phyloP scores from a whole-genome alignment of 306 rosid species.

The Vigna mungo region DNA sequence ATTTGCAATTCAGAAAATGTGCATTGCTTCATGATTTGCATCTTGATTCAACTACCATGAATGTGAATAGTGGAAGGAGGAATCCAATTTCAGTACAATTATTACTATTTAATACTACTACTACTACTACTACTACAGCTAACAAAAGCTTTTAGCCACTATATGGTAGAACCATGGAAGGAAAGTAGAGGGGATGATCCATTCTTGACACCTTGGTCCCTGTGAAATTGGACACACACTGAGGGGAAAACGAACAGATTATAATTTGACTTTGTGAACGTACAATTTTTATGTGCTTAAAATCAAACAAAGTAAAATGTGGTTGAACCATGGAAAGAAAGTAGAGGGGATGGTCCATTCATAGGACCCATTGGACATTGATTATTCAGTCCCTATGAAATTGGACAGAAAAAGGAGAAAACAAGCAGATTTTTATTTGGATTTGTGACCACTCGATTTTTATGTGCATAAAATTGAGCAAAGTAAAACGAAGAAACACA shows the following conservation, averaged over 20 bases:
- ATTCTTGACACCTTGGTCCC: neutral
- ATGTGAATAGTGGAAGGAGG: conserved; percentile 14
- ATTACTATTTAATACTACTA: neutral
- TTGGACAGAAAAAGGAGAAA: neutral
- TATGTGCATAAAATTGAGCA: neutral
- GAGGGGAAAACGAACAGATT: neutral
- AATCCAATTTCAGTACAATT: neutral
- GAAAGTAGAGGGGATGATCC: neutral
- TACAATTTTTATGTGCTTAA: neutral
- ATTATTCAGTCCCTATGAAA: conserved; percentile 2
- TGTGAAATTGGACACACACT: neutral
- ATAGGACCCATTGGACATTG: neutral
- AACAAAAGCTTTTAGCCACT: neutral
- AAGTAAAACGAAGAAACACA: neutral
- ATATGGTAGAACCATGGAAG: neutral
- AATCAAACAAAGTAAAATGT: neutral
- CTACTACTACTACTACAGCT: neutral
- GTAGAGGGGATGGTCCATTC: neutral
- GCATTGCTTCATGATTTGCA: neutral
- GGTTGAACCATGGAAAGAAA: no score
- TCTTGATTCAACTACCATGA: neutral
- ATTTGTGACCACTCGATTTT: neutral
- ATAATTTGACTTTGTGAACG: neutral
- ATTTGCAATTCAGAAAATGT: neutral
- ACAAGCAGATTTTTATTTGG: neutral